Evolutionary conservation across 1,284 basidiomycete genomes (phyloP).

Genomic region (Schizophyllum commune): DNA sequence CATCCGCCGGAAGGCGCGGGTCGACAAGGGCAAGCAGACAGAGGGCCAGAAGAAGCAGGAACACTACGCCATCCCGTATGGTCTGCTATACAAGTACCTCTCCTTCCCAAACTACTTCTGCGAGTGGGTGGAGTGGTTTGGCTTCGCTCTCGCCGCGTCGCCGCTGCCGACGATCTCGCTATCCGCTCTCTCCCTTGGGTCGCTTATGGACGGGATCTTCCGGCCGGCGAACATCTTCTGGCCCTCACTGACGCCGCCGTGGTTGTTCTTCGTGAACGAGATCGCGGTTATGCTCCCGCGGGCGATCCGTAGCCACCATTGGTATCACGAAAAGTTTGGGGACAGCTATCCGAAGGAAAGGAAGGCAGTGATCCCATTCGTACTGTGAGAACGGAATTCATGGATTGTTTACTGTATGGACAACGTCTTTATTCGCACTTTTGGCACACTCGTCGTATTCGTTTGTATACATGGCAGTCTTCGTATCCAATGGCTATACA

Average conservation of each 20-base stretch:
- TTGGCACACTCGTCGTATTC: no score
- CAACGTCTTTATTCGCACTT: no score
- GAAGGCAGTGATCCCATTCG: constrained; percentile 13
- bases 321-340: constrained; percentile 16
- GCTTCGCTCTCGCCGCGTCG: constrained; percentile 63
- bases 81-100: constrained; percentile 70
- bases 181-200: constrained; percentile 10
- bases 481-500: no score
- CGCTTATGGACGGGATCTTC: constrained; percentile 12
- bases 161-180: constrained; percentile 23
- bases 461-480: no score
- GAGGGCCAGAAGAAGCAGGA: constrained; percentile 19
- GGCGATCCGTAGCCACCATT: constrained; percentile 16
- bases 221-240: constrained; percentile 24
- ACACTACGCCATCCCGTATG: constrained; percentile 79
- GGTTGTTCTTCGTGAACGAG: constrained; percentile 39
- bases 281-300: constrained; percentile 16
- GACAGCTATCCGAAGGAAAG: constrained; percentile 17
- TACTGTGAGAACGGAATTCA: not conserved
- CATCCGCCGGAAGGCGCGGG: constrained; percentile 33
- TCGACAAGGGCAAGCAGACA: constrained; percentile 1
- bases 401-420: no score
- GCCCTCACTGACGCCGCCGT: constrained; percentile 52
- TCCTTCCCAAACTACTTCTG: constrained; percentile 93
- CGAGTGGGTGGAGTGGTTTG: constrained; percentile 86